Evolutionary conservation across 495 filamentous ascomycete genomes (phyloP).

Genomic region (Penicillium waksmanii): DNA sequence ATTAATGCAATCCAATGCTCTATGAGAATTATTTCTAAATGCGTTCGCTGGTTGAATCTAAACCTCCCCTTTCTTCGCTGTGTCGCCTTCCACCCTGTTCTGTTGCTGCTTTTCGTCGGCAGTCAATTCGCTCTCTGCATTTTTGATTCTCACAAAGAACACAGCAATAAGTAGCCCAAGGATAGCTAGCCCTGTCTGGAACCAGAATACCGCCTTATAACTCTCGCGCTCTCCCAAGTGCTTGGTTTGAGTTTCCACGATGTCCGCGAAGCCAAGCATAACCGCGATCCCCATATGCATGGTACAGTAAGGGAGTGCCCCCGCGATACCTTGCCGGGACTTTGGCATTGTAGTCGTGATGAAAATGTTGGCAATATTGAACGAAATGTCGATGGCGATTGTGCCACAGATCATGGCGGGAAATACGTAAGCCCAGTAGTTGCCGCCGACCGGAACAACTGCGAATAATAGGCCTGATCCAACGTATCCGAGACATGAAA

Average conservation of each 20-base stretch:
- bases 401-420: conserved; percentile 83
- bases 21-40: background rate
- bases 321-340: conserved; percentile 74
- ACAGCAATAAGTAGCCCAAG: conserved; percentile 60
- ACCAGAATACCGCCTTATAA: conserved; percentile 72
- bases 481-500: conserved; percentile 68
- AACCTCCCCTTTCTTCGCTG: background rate
- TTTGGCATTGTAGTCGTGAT: conserved; percentile 75
- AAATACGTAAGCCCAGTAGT: conserved; percentile 76
- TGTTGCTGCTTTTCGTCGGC: conserved; percentile 60
- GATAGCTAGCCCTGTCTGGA: conserved; percentile 60
- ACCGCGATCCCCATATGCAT: conserved; percentile 85
- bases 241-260: conserved; percentile 60
- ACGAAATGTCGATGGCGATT: conserved; percentile 81
- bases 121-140: conserved; percentile 71
- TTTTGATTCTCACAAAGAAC: conserved; percentile 64
- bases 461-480: conserved; percentile 72
- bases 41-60: background rate
- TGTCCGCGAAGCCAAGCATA: conserved; percentile 75
- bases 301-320: conserved; percentile 66
- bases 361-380: conserved; percentile 83
- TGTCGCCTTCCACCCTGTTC: conserved; percentile 5
- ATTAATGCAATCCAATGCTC: conserved; percentile 1
- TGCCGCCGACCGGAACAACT: conserved; percentile 62
- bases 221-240: conserved; percentile 49